phyloP scores from a whole-genome alignment of 768 basidiomycete genomes.

The Leccinum incarnatum region DNA sequence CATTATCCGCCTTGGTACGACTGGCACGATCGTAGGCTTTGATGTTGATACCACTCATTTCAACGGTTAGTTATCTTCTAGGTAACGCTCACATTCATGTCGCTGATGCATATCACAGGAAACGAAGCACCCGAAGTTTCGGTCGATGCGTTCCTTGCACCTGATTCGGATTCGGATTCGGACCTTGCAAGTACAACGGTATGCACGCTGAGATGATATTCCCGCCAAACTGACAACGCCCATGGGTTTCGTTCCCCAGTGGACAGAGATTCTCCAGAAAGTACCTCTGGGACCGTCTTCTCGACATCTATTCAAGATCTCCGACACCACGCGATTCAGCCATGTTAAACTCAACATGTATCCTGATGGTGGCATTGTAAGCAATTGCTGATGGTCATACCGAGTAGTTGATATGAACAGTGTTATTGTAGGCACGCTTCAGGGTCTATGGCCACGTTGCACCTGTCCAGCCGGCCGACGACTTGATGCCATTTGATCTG shows the following conservation, averaged over 20 bases:
- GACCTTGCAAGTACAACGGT: slow-evolving; percentile 52
- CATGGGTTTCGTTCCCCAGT: slow-evolving; percentile 41
- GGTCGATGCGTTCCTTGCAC: slow-evolving; percentile 56
- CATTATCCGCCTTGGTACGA: slow-evolving; percentile 83
- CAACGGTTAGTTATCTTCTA: slow-evolving; percentile 52
- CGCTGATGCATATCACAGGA: slow-evolving; percentile 39
- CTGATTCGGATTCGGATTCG: slow-evolving; percentile 41
- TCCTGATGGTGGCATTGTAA: slow-evolving; percentile 95
- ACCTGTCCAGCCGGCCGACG: slow-evolving; percentile 55
- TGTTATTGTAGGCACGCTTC: slow-evolving; percentile 71
- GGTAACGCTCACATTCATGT: neutral
- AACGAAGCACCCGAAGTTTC: slow-evolving; percentile 86
- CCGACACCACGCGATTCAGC: slow-evolving; percentile 51
- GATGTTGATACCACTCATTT: slow-evolving; percentile 97
- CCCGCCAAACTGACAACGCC: neutral
- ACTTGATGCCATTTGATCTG: slow-evolving; percentile 64
- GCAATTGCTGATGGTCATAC: neutral
- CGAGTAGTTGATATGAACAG: slow-evolving; percentile 1
- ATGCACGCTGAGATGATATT: slow-evolving; percentile 20
- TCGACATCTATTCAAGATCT: slow-evolving; percentile 83
- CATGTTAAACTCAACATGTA: slow-evolving; percentile 93
- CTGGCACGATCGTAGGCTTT: slow-evolving; percentile 72
- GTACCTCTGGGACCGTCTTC: slow-evolving; percentile 77
- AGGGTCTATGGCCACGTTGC: slow-evolving; percentile 82
- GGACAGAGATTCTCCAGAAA: slow-evolving; percentile 76